Conservation (phyloP, 2,329 filamentous ascomycete species). For the Albifimbria verrucaria region DNA sequence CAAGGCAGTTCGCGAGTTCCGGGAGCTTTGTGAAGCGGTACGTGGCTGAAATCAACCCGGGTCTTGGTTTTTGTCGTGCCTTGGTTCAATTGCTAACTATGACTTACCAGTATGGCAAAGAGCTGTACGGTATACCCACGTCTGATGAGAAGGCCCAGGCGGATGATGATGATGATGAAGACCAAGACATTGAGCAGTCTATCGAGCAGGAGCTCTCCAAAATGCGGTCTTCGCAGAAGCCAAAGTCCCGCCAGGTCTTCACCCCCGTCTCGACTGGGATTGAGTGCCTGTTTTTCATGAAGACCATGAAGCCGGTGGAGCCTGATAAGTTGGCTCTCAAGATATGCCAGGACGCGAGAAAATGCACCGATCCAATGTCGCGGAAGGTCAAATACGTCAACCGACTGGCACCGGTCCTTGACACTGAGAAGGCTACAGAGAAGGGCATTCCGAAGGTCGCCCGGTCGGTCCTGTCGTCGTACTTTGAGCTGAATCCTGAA, state of each 20-base stretch:
- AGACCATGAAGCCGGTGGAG: conserved; percentile 51
- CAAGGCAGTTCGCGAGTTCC: conserved; percentile 66
- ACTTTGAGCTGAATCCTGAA: conserved; percentile 51
- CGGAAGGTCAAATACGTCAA: conserved; percentile 58
- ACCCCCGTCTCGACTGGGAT: conserved; percentile 51
- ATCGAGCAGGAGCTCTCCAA: conserved; percentile 69
- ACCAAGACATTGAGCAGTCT: conserved; percentile 67
- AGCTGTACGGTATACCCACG: conserved; percentile 49
- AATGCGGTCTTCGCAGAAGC: conserved; percentile 46
- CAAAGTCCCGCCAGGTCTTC: conserved; percentile 45
- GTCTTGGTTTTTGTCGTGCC: conserved; percentile 1
- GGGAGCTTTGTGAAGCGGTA: conserved; percentile 64
- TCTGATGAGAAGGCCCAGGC: conserved; percentile 26
- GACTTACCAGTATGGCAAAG: conserved; percentile 58
- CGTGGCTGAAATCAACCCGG: too few species aligned
- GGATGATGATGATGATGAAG: conserved; percentile 37
- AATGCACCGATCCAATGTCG: conserved; percentile 35
- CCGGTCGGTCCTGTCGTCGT: conserved; percentile 56
- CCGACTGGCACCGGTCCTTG: conserved; percentile 48
- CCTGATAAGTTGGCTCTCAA: conserved; percentile 50
- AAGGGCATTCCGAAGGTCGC: conserved; percentile 65
- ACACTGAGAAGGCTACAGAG: conserved; percentile 63
- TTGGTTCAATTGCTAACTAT: conserved; percentile 6
- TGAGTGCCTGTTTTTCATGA: conserved; percentile 64
- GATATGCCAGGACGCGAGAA: conserved; percentile 54